phyloP scores from a whole-genome alignment of 2,329 filamentous ascomycete genomes.

The Claviceps pusilla region DNA sequence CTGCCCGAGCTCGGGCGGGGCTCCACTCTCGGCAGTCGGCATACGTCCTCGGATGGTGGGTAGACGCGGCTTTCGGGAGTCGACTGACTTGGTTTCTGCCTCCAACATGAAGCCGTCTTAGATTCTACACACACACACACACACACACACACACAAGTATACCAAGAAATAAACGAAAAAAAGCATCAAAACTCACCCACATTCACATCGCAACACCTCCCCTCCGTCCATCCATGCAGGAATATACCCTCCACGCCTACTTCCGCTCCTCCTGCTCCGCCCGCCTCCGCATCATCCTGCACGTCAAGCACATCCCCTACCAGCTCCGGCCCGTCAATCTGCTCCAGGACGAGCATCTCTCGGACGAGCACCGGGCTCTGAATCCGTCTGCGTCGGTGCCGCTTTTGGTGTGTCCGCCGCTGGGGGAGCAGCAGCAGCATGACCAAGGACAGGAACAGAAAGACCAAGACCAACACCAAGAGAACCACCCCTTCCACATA shows the following conservation, averaged over 20 bases:
- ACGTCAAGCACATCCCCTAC: conserved; percentile 37
- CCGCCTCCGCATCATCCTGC: conserved; percentile 43
- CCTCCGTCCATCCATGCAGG: background rate
- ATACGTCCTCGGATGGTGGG: too few species aligned
- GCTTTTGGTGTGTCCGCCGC: conserved; percentile 27
- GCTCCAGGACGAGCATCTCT: conserved; percentile 35
- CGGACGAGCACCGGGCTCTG: conserved; percentile 25
- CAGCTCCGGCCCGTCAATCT: conserved; percentile 35
- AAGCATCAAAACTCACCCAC: background rate
- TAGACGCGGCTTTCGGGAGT: too few species aligned
- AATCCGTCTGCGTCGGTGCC: conserved; percentile 43
- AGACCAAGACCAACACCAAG: background rate
- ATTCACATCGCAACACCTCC: too few species aligned
- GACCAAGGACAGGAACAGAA: background rate
- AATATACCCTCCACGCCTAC: conserved; percentile 39
- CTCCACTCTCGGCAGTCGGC: too few species aligned
- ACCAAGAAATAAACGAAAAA: background rate
- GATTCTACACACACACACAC: too few species aligned
- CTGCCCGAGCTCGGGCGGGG: too few species aligned
- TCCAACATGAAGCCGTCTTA: too few species aligned
- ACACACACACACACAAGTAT: too few species aligned
- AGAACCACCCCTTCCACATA: conserved; percentile 21
- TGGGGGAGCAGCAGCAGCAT: background rate
- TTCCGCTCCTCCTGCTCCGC: conserved; percentile 49
- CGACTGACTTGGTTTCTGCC: too few species aligned